These are phyloP conservation scores for Dipodascopsis tothii DNA, from an alignment of 805 yeast species.

Conservation along the genomic window DNA sequence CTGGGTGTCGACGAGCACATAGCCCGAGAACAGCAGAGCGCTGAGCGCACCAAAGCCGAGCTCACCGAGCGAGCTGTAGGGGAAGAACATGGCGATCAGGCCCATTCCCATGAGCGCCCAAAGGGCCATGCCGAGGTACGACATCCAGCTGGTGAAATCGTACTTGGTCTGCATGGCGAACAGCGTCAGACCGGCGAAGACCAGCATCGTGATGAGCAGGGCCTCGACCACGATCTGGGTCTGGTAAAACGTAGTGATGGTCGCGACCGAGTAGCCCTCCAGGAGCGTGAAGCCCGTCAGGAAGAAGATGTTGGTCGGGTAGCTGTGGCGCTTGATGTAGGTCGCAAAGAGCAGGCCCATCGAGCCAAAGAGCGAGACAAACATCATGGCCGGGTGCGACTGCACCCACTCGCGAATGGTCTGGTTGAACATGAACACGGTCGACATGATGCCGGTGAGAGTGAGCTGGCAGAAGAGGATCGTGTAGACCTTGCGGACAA, in stretches of 20 bases:
- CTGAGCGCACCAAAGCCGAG: constrained; percentile 64
- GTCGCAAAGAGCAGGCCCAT: constrained; percentile 61
- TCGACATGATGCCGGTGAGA: constrained; percentile 53
- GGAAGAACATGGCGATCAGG: constrained; percentile 59
- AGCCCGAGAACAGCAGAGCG: constrained; percentile 63
- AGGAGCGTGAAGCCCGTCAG: constrained; percentile 62
- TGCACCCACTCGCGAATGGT: constrained; percentile 49
- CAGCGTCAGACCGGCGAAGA: constrained; percentile 67
- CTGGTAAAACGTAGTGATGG: constrained; percentile 56
- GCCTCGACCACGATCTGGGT: constrained; percentile 64
- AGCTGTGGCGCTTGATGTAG: constrained; percentile 52
- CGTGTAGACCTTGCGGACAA: constrained; percentile 71
- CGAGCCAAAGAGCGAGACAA: constrained; percentile 51
- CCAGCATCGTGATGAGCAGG: constrained; percentile 54
- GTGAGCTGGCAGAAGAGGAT: constrained; percentile 58
- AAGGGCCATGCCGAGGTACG: constrained; percentile 47
- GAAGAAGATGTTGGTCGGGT: constrained; percentile 58
- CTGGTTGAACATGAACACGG: constrained; percentile 40
- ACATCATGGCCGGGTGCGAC: constrained; percentile 50
- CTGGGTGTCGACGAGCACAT: constrained; percentile 76
- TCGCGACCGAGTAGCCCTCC: constrained; percentile 68
- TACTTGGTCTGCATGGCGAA: constrained; percentile 74
- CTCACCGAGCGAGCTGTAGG: constrained; percentile 51
- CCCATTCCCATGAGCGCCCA: constrained; percentile 69
- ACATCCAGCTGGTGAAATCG: constrained; percentile 64